A percentile compares a stretch with the other conserved stretches of the same genome.
Conservation (phyloP, 116 monocot genomes). For the Posidonia oceanica region DNA sequence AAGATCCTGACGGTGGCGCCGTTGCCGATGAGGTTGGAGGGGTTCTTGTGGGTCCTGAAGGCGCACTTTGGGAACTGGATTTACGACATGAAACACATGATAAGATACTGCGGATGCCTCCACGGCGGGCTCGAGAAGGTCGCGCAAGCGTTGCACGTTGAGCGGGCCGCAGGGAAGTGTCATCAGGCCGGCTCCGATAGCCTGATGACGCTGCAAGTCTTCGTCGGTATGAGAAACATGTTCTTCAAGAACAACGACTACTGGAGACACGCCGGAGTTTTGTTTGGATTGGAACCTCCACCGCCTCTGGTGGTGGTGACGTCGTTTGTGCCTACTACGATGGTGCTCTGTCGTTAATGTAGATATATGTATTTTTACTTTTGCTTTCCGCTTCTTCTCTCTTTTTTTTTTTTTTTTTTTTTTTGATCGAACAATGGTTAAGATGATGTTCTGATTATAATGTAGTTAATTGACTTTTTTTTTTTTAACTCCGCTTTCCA, state of each 20-base stretch:
- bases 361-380: too few species aligned
- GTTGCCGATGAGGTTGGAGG: slow-evolving; percentile 32
- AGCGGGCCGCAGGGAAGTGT: slow-evolving; percentile 28
- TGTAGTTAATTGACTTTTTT: too few species aligned
- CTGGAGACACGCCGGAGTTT: slow-evolving; percentile 16
- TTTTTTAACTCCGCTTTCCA: too few species aligned
- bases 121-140: slow-evolving; percentile 40
- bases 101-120: slow-evolving; percentile 19
- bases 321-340: too few species aligned
- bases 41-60: slow-evolving; percentile 34
- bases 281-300: slow-evolving; percentile 28
- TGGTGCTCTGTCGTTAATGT: too few species aligned
- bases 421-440: too few species aligned
- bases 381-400: too few species aligned
- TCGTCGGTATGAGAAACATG: slow-evolving; percentile 16
- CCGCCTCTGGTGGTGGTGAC: not conserved
- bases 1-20: slow-evolving; percentile 20
- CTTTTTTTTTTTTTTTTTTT: too few species aligned
- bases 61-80: slow-evolving; percentile 46
- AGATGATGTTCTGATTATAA: too few species aligned
- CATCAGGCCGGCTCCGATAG: slow-evolving; percentile 65
- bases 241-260: slow-evolving; percentile 21
- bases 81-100: slow-evolving; percentile 51
- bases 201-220: slow-evolving; percentile 37
- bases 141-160: slow-evolving; percentile 20